phyloP scores from a whole-genome alignment of 192 early-diverging fungal species.

The Kickxella alabastrina region DNA sequence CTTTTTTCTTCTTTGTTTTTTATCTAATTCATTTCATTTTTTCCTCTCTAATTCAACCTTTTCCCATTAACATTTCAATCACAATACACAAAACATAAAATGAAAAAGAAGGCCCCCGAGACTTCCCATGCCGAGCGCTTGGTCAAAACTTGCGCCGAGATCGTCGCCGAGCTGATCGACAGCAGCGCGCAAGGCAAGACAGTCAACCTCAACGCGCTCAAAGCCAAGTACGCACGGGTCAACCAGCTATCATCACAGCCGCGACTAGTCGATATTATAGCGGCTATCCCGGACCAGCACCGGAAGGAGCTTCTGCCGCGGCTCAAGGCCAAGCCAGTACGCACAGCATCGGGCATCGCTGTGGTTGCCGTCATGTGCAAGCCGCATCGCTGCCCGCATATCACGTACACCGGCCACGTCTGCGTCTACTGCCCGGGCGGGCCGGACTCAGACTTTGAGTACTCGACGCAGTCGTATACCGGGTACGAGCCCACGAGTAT shows the following conservation, averaged over 20 bases:
- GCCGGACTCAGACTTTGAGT: slow-evolving; percentile 99
- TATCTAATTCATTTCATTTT: neutral
- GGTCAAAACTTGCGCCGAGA: slow-evolving; percentile 82
- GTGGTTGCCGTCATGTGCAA: slow-evolving; percentile 56
- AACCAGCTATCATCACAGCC: slow-evolving; percentile 85
- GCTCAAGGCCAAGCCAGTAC: slow-evolving; percentile 92
- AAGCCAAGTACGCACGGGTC: slow-evolving; percentile 65
- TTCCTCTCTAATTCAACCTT: neutral
- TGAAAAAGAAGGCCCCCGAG: slow-evolving; percentile 45
- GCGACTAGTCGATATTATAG: slow-evolving; percentile 94
- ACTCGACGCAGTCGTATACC: slow-evolving; percentile 99
- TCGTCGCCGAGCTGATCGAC: slow-evolving; percentile 82
- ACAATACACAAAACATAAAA: neutral
- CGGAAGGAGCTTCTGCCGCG: slow-evolving; percentile 76
- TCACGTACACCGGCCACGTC: slow-evolving; percentile 99
- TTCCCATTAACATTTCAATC: neutral
- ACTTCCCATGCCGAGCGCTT: slow-evolving; percentile 63
- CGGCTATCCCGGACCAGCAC: slow-evolving; percentile 94
- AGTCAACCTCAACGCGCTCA: slow-evolving; percentile 86
- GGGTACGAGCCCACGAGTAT: slow-evolving; percentile 99
- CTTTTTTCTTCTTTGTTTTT: neutral
- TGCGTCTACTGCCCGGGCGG: slow-evolving; percentile 98
- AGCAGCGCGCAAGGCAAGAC: slow-evolving; percentile 63
- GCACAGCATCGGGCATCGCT: slow-evolving; percentile 71
- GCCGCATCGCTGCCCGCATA: slow-evolving; percentile 95